Percentiles rank a stretch among this genome's conserved stretches.
Conservation (phyloP, 306 rosid genomes). For the Vigna reflexopilosa region DNA sequence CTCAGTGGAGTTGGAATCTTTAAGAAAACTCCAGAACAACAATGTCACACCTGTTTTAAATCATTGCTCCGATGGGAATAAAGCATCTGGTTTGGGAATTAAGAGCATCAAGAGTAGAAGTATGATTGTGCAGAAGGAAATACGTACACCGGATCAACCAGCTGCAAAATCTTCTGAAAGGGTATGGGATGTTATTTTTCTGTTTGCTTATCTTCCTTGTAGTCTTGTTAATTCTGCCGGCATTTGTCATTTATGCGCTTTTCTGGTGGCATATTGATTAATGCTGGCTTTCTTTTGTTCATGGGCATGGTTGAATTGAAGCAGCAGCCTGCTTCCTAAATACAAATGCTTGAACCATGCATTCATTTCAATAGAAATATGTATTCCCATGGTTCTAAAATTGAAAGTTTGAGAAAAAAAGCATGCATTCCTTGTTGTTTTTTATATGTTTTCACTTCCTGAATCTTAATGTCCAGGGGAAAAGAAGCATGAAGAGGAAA, state of each 20-base stretch:
- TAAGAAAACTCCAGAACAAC: conserved; percentile 53
- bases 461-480: conserved; percentile 54
- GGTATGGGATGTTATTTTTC: conserved; percentile 53
- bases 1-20: conserved; percentile 60
- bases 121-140: conserved; percentile 54
- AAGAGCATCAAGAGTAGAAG: conserved; percentile 46
- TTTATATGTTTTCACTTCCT: not conserved
- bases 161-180: conserved; percentile 43
- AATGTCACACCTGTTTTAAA: conserved; percentile 62
- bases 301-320: no score
- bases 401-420: not conserved
- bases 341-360: no score
- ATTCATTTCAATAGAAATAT: no score
- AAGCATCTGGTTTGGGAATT: conserved; percentile 40
- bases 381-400: no score
- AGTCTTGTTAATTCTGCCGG: not conserved
- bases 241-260: conserved; percentile 1
- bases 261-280: not conserved
- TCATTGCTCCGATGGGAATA: conserved; percentile 49
- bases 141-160: conserved; percentile 42
- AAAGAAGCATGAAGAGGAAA: conserved; percentile 67
- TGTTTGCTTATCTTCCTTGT: conserved; percentile 21
- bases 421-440: not conserved
- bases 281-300: not conserved
- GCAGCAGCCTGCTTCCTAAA: no score